These are phyloP conservation scores for Penicillium sp. DNA, from an alignment of 2,329 filamentous ascomycete genomes.

Conservation along the genomic window DNA sequence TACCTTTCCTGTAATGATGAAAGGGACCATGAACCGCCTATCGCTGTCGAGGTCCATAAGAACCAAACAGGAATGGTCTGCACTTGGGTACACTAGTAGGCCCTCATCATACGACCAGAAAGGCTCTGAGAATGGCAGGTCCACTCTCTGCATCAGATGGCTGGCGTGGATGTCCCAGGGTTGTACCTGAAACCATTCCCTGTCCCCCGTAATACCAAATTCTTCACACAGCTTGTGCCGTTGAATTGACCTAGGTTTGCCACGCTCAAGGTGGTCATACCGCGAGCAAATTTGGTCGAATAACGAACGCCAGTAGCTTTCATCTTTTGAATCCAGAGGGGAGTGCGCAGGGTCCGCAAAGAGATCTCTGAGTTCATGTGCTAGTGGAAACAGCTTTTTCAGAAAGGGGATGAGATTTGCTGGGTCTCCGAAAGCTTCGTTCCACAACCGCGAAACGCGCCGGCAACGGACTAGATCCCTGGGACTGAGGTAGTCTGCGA, in stretches of 20 bases:
- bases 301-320: conserved; percentile 30
- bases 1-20: conserved; percentile 55
- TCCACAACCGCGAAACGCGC: conserved; percentile 57
- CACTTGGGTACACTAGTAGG: conserved; percentile 59
- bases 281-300: conserved; percentile 59
- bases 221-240: conserved; percentile 51
- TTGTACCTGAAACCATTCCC: conserved; percentile 47
- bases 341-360: conserved; percentile 5
- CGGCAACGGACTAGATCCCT: conserved; percentile 58
- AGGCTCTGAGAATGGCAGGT: conserved; percentile 42
- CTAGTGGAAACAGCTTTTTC: conserved; percentile 57
- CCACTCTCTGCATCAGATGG: conserved; percentile 36
- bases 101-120: conserved; percentile 65
- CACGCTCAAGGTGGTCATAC: conserved; percentile 59
- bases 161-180: conserved; percentile 49
- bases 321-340: conserved; percentile 6
- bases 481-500: conserved; percentile 56
- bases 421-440: conserved; percentile 55
- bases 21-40: conserved; percentile 54
- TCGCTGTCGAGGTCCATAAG: conserved; percentile 58
- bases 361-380: conserved; percentile 57
- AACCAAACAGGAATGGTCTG: conserved; percentile 41
- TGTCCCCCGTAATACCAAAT: conserved; percentile 38
- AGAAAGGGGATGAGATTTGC: conserved; percentile 55
- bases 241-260: conserved; percentile 53